Base-by-base conservation (phyloP, 305 asterid species). In the Fraxinus dipetala region DNA sequence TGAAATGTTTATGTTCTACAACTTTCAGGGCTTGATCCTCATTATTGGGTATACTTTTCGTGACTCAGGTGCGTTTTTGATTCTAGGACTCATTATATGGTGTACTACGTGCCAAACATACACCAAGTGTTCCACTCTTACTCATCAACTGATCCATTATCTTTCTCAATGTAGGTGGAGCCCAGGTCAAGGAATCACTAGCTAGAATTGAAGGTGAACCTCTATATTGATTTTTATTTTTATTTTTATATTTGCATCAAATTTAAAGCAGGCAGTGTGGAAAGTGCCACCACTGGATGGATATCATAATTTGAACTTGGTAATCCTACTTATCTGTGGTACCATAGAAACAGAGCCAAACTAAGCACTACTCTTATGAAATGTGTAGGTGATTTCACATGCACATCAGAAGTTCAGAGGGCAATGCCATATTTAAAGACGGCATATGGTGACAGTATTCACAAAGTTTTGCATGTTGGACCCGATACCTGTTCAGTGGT, bases 401-500 rank as follows among this genome's bases (percentile, higher is more conserved):
- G 92, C 86, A 86, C 88, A 40, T 32, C 63, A 20, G 90, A 89
- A 80, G 81, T 85, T 78, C 87, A 79, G 56, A 84, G 81, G 34
- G 86, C 86, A 6, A 67, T 88, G 36, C 90, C 92, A 0, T 78
- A 70, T 43, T 76, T 89, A 24, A 87, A 86, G 87, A 81, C 78
- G 79, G 82, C 89, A 72, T 89, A 89, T 45, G 87, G 89, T 7
- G 88, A 83, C 40, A 82, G 81, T 79, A 80, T 87, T 87, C 86
- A 1, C 48, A 86, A 85, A 76, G 81, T 89, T 45, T 83, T 89
- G 84, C 90, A 87, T 24, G 87, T 89, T 26, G 92, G 92, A n/a
- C 89, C 89, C 24, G 92, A 89, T 75, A 78, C 88, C 48, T 89
- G 92, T 78, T 86, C 90, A 0, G 89, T 89, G 77, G 86, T 89